phyloP scores from a whole-genome alignment of 2,329 filamentous ascomycete genomes.

The Trichoderma simmonsii region DNA sequence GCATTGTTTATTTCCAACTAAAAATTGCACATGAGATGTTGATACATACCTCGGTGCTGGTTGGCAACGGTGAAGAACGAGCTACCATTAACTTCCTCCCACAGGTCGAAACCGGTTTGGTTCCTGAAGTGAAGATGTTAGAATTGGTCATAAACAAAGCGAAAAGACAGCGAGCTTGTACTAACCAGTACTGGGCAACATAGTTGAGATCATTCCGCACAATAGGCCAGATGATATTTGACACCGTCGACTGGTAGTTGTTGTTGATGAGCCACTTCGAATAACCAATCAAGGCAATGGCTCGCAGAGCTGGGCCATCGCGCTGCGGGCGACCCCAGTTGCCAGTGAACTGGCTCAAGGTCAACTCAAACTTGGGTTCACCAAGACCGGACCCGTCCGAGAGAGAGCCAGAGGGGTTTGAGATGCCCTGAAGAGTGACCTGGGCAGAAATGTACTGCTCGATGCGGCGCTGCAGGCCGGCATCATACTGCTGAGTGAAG shows the following conservation, averaged over 20 bases:
- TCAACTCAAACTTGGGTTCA: constrained; percentile 70
- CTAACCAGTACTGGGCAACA: constrained; percentile 66
- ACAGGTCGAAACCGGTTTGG: constrained; percentile 68
- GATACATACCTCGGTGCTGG: constrained; percentile 59
- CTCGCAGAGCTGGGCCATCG: constrained; percentile 74
- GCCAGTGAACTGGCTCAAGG: constrained; percentile 62
- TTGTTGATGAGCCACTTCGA: constrained; percentile 68
- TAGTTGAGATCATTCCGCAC: constrained; percentile 74
- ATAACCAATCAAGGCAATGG: constrained; percentile 69
- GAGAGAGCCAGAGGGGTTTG: constrained; percentile 64
- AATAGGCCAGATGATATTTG: constrained; percentile 65
- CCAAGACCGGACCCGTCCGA: constrained; percentile 55
- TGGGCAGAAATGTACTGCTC: constrained; percentile 67
- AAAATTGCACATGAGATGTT: not conserved
- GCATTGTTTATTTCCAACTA: not conserved
- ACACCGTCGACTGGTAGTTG: constrained; percentile 57
- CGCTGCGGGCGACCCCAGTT: constrained; percentile 74
- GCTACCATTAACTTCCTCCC: constrained; percentile 75
- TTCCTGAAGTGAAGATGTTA: constrained; percentile 38
- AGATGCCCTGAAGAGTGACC: constrained; percentile 62
- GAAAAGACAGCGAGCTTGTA: not conserved
- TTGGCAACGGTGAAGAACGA: constrained; percentile 76
- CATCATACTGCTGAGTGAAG: constrained; percentile 58
- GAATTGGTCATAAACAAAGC: not conserved
- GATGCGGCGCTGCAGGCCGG: constrained; percentile 56